Conservation (phyloP, 768 basidiomycete species). For the Phaffia tasmanica region DNA sequence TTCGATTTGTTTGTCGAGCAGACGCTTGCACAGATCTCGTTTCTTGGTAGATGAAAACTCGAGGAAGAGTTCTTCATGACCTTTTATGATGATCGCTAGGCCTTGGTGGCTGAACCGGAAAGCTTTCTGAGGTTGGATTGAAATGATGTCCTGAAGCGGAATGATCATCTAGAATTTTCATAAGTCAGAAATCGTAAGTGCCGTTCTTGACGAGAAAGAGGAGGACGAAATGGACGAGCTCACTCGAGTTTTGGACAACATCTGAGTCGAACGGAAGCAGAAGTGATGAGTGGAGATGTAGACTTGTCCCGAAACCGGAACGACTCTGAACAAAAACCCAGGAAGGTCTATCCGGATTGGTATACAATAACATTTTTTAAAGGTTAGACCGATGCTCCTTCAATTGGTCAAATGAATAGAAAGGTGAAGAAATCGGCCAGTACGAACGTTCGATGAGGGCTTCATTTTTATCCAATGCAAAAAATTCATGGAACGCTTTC, state of each 20-base stretch:
- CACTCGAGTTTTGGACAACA: constrained; percentile 73
- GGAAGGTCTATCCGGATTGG: constrained; percentile 56
- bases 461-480: constrained; percentile 84
- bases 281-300: constrained; percentile 87
- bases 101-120: constrained; percentile 84
- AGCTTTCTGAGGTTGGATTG: constrained; percentile 71
- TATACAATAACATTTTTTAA: neutral
- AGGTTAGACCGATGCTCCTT: no score
- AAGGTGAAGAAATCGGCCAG: neutral
- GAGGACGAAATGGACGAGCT: constrained; percentile 32
- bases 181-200: neutral
- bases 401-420: no score
- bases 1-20: constrained; percentile 74
- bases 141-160: constrained; percentile 76
- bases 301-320: constrained; percentile 79
- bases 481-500: constrained; percentile 64
- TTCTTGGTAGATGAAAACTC: constrained; percentile 77
- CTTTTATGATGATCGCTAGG: constrained; percentile 77
- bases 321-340: constrained; percentile 73
- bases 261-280: constrained; percentile 84
- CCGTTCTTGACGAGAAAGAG: constrained; percentile 13
- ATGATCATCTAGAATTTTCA: constrained; percentile 66
- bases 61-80: constrained; percentile 95
- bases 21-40: constrained; percentile 60
- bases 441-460: constrained; percentile 71